Evolutionary conservation across 2,329 filamentous ascomycete species (phyloP), one percentile per base, ranked within the genome.

Genomic region (Beauveria scarabaeidicola): DNA sequence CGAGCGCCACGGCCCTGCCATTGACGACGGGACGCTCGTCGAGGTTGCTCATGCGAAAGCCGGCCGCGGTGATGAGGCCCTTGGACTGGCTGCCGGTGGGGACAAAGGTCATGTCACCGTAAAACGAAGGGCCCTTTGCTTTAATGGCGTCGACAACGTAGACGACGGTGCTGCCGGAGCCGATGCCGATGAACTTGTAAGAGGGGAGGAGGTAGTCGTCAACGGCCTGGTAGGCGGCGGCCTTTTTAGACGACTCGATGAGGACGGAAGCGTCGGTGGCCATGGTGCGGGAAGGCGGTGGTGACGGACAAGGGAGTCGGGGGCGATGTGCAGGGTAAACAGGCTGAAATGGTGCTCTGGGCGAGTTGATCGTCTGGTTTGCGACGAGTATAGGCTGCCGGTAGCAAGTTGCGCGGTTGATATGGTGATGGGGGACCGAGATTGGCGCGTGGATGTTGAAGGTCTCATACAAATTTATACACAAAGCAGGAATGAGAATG

Each of bases 31-130:
- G 87, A 17, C 95, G 77, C 62, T 88, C 84, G 68, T 93, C 88
- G 67, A 96, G 89, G 65, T 86, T 85, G 58, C 91, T 84, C 13
- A 94, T 85, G 25, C 82, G 84, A 59, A 97, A 78, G 2, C 90
- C 90, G 21, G 91, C 90, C 52, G 81, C 77, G 63, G 90, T 82
- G 69, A 99, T 95, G 57, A 97, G 84, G 67, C 91, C 88, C 66
- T 90, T 90, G 47, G 89, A 94, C 71, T 96, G 91, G 77, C 87
- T 93, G 25, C 94, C 94, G 0, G 94, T 99, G 7, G 94, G 93
- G 32, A 96, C 82, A 74, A 97, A 99, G 69, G 84, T 86, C 78
- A 96, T 96, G 64, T 76, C 70, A 38, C 77, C 73, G 52, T 82
- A 83, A 60, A 82, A 77, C 2, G 73, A 71, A 9, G 74, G 70